phyloP scores from a whole-genome alignment of 306 rosid genomes.

The Rosa chinensis region DNA sequence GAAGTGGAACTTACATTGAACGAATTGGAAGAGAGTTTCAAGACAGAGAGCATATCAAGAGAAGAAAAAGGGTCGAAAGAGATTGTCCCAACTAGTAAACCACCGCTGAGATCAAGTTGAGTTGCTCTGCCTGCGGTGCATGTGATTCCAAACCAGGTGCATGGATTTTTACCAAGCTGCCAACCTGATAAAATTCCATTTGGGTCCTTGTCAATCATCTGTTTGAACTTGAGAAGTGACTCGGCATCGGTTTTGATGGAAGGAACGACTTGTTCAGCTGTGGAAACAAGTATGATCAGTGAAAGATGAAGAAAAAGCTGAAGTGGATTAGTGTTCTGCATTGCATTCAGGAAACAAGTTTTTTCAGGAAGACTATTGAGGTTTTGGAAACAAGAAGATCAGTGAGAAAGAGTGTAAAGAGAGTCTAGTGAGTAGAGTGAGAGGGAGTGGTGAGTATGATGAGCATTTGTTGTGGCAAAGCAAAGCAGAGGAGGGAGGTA shows the following conservation, averaged over 20 bases:
- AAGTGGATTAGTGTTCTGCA: conserved; percentile 52
- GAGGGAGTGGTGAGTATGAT: conserved; percentile 62
- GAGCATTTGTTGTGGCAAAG: conserved; percentile 55
- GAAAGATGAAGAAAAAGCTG: conserved; percentile 25
- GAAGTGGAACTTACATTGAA: conserved; percentile 74
- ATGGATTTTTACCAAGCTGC: conserved; percentile 54
- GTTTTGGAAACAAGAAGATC: conserved; percentile 22
- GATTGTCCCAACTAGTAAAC: conserved; percentile 44
- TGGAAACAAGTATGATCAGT: conserved; percentile 32
- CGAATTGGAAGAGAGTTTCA: conserved; percentile 57
- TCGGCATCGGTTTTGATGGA: conserved; percentile 67
- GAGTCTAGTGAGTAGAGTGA: conserved; percentile 36
- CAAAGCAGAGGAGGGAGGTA: conserved; percentile 7
- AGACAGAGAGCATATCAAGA: conserved; percentile 61
- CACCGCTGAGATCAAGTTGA: conserved; percentile 62
- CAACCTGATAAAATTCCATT: conserved; percentile 60
- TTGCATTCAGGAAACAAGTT: conserved; percentile 45
- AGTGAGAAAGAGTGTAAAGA: conserved; percentile 27
- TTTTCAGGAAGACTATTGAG: conserved; percentile 32
- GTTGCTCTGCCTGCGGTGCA: conserved; percentile 70
- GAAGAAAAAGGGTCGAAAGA: conserved; percentile 63
- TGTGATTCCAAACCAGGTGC: conserved; percentile 82
- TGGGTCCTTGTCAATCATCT: conserved; percentile 65
- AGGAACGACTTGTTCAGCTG: conserved; percentile 37
- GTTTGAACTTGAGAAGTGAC: conserved; percentile 73